Evolutionary conservation across 495 filamentous ascomycete species (phyloP), one percentile per base, ranked within the genome.

Genomic region (Penicillium silybi): DNA sequence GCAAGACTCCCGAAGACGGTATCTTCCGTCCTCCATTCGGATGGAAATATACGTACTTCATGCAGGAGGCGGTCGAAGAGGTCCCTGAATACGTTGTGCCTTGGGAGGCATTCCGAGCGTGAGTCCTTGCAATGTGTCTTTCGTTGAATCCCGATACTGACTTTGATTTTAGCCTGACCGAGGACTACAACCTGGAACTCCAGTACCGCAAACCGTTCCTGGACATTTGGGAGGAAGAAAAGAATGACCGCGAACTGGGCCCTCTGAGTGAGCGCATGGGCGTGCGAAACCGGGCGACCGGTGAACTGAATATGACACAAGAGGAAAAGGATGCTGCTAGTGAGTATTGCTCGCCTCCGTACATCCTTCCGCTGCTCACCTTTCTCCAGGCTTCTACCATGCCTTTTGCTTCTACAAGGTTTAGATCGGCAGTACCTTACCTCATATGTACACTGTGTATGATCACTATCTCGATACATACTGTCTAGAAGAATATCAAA

Each of bases 21-120:
- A 75, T 90, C 34, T 98, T 97, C 71, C 84, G 93, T 2, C 95
- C 95, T 2, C 89, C 91, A 0, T 98, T 91, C 63, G 95, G 95
- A 23, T 97, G 93, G 92, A 92, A 89, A 64, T 98, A 98, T 67
- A 95, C 82, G 63, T 98, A 95, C 76, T 92, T 90, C 62, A 83
- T 98, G 59, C 82, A 92, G 59, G 93, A 98, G 66, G 95, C 93
- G 1, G 93, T 98, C 17, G 91, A 96, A 66, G 90, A 92, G 57
- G 87, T 96, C 9, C 93, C 93, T 20, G 93, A 98, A 71, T 98
- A 96, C 68, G 92, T 98, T 9, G 95, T 98, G 7, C 93, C 93
- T 0, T 98, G 95, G 95, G 90, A 95, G 63, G 91, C 89, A 1
- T 97, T 98, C 70, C 89, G 93, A 70, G 91, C 80, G 71, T 81